Conservation (phyloP, 2,329 filamentous ascomycete species). For the Fusarium sp. region DNA sequence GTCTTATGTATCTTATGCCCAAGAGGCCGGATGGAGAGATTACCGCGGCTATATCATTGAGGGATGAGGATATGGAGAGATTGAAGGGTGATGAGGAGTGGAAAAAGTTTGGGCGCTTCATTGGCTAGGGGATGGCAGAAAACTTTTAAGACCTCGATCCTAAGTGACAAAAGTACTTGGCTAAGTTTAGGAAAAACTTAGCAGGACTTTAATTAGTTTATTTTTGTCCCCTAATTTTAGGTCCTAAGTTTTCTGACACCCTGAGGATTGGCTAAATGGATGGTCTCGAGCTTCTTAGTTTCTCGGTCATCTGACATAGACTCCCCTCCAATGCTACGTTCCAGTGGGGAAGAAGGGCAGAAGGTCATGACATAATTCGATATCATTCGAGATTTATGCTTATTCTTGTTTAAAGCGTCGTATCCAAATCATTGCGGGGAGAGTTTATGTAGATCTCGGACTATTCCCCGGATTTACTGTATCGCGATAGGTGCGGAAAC, state of each 20-base stretch:
- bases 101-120: slow-evolving; percentile 21
- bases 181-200: too few species aligned
- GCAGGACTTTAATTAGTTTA: too few species aligned
- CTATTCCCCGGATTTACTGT: neutral
- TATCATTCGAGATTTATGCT: neutral
- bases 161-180: too few species aligned
- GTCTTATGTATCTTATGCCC: slow-evolving; percentile 64
- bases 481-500: slow-evolving; percentile 29
- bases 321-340: neutral
- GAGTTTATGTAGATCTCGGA: slow-evolving; percentile 11
- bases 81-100: slow-evolving; percentile 60
- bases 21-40: slow-evolving; percentile 58
- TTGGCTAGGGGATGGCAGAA: slow-evolving; percentile 24
- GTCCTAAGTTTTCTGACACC: too few species aligned
- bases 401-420: neutral
- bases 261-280: too few species aligned
- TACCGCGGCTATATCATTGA: slow-evolving; percentile 58
- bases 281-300: rapidly evolving
- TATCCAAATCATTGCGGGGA: neutral
- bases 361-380: neutral
- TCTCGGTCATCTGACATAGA: too few species aligned
- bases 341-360: slow-evolving; percentile 14
- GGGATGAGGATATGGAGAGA: slow-evolving; percentile 60
- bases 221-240: too few species aligned
- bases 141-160: too few species aligned